A percentile compares a stretch with the other conserved stretches of the same genome.
These are phyloP conservation scores for Phytopythium delawarense DNA, from an alignment of 352 stramenopile genomes.

Conservation along the genomic window DNA sequence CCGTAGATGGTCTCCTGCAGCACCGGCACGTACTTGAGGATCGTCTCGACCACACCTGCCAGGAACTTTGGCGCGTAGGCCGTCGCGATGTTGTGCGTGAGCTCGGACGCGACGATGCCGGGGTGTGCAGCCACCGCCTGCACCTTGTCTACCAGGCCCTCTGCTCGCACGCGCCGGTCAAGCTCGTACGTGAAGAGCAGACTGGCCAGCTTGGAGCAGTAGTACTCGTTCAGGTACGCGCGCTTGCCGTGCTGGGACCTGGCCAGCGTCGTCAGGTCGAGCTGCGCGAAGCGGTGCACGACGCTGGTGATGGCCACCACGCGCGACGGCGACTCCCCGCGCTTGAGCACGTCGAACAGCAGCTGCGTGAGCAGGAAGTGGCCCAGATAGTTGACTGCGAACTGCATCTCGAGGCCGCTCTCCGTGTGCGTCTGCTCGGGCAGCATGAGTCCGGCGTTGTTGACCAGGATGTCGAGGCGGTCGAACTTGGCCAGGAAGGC, in stretches of 20 bases:
- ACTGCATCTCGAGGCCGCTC: slow-evolving; percentile 50
- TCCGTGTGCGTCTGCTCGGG: slow-evolving; percentile 26
- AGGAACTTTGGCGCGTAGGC: slow-evolving; percentile 21
- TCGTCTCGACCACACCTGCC: slow-evolving; percentile 19
- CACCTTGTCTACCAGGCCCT: slow-evolving; percentile 19
- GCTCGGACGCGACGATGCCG: slow-evolving; percentile 24
- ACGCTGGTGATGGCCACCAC: slow-evolving; percentile 37
- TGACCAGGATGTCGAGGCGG: slow-evolving; percentile 46
- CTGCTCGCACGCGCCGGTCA: slow-evolving; percentile 21
- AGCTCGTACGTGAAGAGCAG: slow-evolving; percentile 46
- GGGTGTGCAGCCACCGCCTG: slow-evolving; percentile 29
- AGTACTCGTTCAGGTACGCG: slow-evolving; percentile 43
- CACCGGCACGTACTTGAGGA: slow-evolving; percentile 25
- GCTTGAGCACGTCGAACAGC: slow-evolving; percentile 45
- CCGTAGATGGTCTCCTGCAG: slow-evolving; percentile 25
- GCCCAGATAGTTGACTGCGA: slow-evolving; percentile 55
- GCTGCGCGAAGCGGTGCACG: slow-evolving; percentile 22
- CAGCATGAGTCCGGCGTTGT: slow-evolving; percentile 53
- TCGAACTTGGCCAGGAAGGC: slow-evolving; percentile 33
- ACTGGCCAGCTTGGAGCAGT: slow-evolving; percentile 39
- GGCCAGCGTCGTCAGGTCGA: slow-evolving; percentile 26
- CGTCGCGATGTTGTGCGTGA: slow-evolving; percentile 22
- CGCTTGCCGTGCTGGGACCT: slow-evolving; percentile 22
- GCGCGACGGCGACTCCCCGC: slow-evolving; percentile 14
- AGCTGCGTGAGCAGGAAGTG: slow-evolving; percentile 55